These are phyloP conservation scores for Mortierella sp. DNA, from an alignment of 371 early-diverging fungal genomes.

Conservation along the genomic window DNA sequence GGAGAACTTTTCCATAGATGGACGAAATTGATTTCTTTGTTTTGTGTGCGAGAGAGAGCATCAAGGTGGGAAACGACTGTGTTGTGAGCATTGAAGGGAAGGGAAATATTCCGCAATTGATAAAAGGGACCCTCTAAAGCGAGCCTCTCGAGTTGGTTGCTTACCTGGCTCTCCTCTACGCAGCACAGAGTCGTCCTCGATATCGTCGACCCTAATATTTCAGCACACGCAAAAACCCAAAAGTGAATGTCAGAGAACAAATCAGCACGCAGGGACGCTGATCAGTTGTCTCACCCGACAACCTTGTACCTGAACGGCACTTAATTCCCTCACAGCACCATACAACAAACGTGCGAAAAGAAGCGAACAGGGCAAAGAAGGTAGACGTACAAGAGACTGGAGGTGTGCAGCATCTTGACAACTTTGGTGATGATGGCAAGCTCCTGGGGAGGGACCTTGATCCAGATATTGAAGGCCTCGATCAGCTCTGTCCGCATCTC, in stretches of 20 bases:
- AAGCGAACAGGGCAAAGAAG: not conserved
- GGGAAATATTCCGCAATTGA: not conserved
- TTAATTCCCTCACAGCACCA: not conserved
- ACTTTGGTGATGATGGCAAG: conserved; percentile 82
- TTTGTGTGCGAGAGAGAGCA: not conserved
- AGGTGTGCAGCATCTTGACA: conserved; percentile 95
- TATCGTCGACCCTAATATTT: conserved; percentile 87
- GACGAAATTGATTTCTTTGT: too few relatives aligned
- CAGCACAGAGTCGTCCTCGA: conserved; percentile 92
- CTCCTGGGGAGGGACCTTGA: conserved; percentile 78
- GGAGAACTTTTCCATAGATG: not conserved
- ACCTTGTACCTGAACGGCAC: not conserved
- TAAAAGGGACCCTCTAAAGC: too few relatives aligned
- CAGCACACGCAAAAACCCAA: not conserved
- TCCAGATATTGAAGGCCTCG: conserved; percentile 91
- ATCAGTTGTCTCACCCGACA: not conserved
- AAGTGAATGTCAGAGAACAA: not conserved
- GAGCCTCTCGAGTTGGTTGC: too few relatives aligned
- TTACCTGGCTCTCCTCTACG: conserved; percentile 90
- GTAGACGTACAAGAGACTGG: conserved; percentile 84
- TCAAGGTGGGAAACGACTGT: not conserved
- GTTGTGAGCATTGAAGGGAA: not conserved
- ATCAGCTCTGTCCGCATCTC: conserved; percentile 91
- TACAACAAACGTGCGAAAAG: not conserved
- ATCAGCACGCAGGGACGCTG: not conserved